These are phyloP conservation scores for Chlorencoelia australis DNA, from an alignment of 2,329 filamentous ascomycete genomes.

Conservation along the genomic window DNA sequence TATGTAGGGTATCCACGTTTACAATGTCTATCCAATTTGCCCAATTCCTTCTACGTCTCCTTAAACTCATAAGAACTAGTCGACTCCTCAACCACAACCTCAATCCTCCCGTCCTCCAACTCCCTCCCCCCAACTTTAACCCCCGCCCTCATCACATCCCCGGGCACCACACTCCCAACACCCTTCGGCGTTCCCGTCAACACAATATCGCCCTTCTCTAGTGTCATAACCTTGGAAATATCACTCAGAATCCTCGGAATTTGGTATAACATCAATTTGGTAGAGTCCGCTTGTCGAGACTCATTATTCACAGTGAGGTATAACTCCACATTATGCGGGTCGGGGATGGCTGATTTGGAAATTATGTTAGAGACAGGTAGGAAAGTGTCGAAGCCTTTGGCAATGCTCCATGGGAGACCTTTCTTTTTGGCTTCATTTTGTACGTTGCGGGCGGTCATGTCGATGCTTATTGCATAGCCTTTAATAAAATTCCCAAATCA, in stretches of 20 bases:
- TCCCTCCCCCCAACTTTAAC: constrained; percentile 72
- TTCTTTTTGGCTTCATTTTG: constrained; percentile 97
- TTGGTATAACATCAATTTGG: constrained; percentile 86
- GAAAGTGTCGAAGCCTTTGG: constrained; percentile 98
- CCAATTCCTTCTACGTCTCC: constrained; percentile 46
- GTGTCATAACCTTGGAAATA: constrained; percentile 89
- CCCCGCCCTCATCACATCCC: constrained; percentile 80
- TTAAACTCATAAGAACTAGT: constrained; percentile 67
- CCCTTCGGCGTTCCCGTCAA: constrained; percentile 97
- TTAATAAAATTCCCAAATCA: constrained; percentile 13
- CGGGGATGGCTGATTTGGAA: constrained; percentile 65
- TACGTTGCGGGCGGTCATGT: constrained; percentile 93
- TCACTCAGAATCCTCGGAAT: constrained; percentile 83
- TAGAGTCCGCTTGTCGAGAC: constrained; percentile 73
- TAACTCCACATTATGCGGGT: constrained; percentile 82
- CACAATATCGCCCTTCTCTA: constrained; percentile 85
- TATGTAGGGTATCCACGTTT: constrained; percentile 3
- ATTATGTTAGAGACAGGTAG: constrained; percentile 78
- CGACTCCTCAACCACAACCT: constrained; percentile 73
- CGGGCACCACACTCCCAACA: constrained; percentile 74
- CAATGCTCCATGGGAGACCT: constrained; percentile 90
- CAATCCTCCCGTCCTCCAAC: constrained; percentile 73
- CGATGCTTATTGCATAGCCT: constrained; percentile 86
- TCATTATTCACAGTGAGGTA: constrained; percentile 77
- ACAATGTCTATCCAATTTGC: neutral